Evolutionary conservation across 352 stramenopile species (phyloP), one percentile per base, ranked within the genome.

Genomic region (Globisporangium carolinianum): DNA sequence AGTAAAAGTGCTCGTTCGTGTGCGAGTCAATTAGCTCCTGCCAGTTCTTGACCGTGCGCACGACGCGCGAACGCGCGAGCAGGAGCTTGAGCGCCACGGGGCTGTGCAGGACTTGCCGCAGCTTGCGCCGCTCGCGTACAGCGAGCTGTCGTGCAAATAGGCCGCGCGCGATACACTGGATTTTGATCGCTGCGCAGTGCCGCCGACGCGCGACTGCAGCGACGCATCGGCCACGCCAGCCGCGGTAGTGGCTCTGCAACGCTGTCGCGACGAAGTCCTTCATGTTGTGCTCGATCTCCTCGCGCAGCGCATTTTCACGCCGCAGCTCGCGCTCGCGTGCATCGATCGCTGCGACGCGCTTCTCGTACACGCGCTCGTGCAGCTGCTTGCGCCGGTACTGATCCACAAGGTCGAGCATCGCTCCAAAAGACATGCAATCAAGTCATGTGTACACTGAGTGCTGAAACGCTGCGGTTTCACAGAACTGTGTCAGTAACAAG

Each of bases 1-100:
- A 88, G 71, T 91, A 93, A 58, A 86, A 93, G 69, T 89, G 89
- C 65, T 94, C 83, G 63, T 87, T 89, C 7, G 83, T 94, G 61
- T 89, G 82, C 37, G 79, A 68, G 60, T 94, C 83, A 1, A 91
- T 59, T 24, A 87, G 65, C 51, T 94, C 83, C 50, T 94, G 83
- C 83, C 81, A 94, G 43, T 79, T 77, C 10, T 69, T 73, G 51
- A 94, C 65, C 1, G 74, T 86, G 4, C 79, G 71, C 14, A 88
- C 62, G 36, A 91, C 71, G 0, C 62, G 82, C 1, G 77, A 91
- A 43, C 81, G 77, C 57, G 84, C 76, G 1, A 94, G 61, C 17
- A 91, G 65, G 18, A 90, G 66, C 46, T 82, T 82, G 36, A 91
- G 66, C 15, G 79, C 79, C 5, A 81, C 67, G 1, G 79, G 76